phyloP scores from a whole-genome alignment of 805 yeast species.

The Candida pseudofarinosa region DNA sequence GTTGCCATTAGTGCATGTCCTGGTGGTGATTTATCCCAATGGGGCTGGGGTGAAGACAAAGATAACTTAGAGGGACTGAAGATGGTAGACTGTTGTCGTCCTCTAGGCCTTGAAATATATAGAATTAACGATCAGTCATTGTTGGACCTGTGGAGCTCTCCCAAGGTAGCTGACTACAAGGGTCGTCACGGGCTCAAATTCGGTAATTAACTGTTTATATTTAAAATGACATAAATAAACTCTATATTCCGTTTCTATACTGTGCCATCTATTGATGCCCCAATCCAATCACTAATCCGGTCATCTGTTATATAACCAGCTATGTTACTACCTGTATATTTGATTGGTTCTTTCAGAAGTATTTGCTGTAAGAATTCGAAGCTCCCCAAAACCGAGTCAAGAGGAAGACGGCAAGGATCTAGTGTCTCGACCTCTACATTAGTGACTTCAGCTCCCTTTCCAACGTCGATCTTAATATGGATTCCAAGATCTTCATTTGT shows the following conservation, averaged over 20 bases:
- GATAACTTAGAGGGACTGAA: conserved; percentile 41
- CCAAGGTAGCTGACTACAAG: conserved; percentile 47
- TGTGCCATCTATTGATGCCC: conserved; percentile 43
- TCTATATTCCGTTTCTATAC: conserved; percentile 11
- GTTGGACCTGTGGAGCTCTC: conserved; percentile 48
- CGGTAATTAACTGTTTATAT: background rate
- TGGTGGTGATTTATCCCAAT: conserved; percentile 62
- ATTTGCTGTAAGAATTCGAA: conserved; percentile 32
- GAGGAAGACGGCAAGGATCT: conserved; percentile 1
- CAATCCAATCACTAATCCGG: conserved; percentile 42
- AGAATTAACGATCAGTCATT: conserved; percentile 42
- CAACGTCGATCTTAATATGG: conserved; percentile 41
- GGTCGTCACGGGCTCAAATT: conserved; percentile 52
- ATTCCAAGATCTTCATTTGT: conserved; percentile 31
- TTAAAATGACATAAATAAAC: background rate
- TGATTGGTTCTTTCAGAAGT: conserved; percentile 23
- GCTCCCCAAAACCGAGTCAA: conserved; percentile 14
- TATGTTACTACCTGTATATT: conserved; percentile 40
- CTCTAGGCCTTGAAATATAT: conserved; percentile 60
- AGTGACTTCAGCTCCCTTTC: conserved; percentile 33
- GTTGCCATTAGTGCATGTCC: conserved; percentile 68
- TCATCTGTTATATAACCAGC: conserved; percentile 45
- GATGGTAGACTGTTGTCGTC: conserved; percentile 61
- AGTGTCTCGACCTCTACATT: conserved; percentile 12
- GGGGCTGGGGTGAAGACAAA: conserved; percentile 69